Base-by-base conservation (phyloP, 495 filamentous ascomycete species). In the Chlorociboria aeruginascens region DNA sequence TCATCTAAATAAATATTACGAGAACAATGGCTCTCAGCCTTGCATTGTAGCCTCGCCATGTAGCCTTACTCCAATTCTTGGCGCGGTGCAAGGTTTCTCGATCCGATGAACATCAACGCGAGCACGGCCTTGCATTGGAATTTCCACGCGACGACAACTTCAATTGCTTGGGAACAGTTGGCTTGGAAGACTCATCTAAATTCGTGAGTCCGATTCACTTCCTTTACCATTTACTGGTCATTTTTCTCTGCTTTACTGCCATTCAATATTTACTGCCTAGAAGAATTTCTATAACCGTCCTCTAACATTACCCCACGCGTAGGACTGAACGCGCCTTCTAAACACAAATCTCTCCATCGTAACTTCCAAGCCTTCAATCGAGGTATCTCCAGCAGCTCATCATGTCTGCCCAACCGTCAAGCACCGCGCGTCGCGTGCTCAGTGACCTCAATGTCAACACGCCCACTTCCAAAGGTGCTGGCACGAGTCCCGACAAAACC, bases 381-480 rank as follows among this genome's bases (percentile, higher is more conserved):
- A 25, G 17, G 3, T 14, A 28, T 11, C 32, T 39, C 14, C 14
- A 20, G 20, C 4, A 25, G 20, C 31, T 43, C 13, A 48, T 45
- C 32, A 57, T 54, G 54, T 48, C 43, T 10, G 48, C 63, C 35
- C 20, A 33, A 44, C n/a, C 42, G 33, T 60, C 62, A 36, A 66
- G 68, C 1, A 52, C 46, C 45, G 68, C 69, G 46, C 61, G 70
- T 61, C 70, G 69, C 30, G 70, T 62, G 43, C 67, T 74, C 11
- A 65, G 55, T 25, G 54, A 61, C 0, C 51, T 69, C 11, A 62
- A 71, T 52, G 62, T 60, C 34, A 73, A 73, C 58, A 56, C 65
- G 32, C 13, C 52, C 39, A 39, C 38, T 40, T 16, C 44, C 37
- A 25, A n/a, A 11, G 29, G 33, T 25, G 12, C 40, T 33, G 11